phyloP scores from a whole-genome alignment of 257 asterid genomes.

The Craterostigma plantagineum region DNA sequence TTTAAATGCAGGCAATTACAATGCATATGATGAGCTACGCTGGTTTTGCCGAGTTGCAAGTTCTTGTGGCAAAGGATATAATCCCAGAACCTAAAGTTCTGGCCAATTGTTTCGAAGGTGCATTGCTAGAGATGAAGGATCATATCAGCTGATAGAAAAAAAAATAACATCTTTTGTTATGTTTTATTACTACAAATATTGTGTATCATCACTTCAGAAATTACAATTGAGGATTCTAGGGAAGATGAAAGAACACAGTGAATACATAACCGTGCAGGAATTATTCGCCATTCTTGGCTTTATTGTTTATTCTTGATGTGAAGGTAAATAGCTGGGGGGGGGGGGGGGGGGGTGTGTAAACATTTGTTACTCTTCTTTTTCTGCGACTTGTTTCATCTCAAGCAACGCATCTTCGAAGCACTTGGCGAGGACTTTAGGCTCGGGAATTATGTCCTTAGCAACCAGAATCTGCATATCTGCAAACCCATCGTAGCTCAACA shows the following conservation, averaged over 20 bases:
- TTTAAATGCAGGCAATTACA: constrained; percentile 40
- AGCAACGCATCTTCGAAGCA: constrained; percentile 53
- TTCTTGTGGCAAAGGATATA: constrained; percentile 67
- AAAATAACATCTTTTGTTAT: no score
- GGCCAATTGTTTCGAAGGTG: constrained; percentile 56
- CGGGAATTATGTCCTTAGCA: constrained; percentile 70
- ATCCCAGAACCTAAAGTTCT: constrained; percentile 51
- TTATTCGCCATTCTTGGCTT: no score
- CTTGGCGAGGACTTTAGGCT: constrained; percentile 44
- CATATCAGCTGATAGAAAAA: no score
- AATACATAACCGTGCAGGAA: no score
- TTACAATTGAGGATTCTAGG: no score
- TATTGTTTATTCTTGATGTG: no score
- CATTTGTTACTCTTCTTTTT: no score
- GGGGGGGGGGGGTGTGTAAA: no score
- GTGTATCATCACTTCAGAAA: no score
- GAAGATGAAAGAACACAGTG: no score
- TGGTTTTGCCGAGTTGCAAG: constrained; percentile 54
- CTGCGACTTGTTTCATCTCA: constrained; percentile 24
- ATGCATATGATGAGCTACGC: constrained; percentile 87
- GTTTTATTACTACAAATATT: no score
- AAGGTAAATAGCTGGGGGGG: no score
- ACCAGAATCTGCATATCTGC: constrained; percentile 67
- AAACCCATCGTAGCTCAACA: constrained; percentile 65
- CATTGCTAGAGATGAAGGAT: constrained; percentile 46